Evolutionary conservation across 768 basidiomycete genomes (phyloP), one percentile per base, ranked within the genome.

Genomic region (Xerocomellus dryophilus): DNA sequence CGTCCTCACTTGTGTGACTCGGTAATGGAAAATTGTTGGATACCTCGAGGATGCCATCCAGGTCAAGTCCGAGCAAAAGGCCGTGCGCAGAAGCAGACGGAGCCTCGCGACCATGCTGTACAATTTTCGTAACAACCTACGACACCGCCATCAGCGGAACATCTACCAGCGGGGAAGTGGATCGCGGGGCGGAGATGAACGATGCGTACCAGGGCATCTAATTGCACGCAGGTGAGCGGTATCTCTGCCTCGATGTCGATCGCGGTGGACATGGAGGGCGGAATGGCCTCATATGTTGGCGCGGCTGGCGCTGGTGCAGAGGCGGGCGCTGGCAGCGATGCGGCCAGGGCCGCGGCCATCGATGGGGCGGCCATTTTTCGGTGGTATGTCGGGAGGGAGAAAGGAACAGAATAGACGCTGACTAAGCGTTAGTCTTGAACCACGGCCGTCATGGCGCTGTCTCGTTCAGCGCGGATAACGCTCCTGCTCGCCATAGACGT

Each of bases 231-330:
- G 42, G 80, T 84, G 50, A 96, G 73, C 11, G 89, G 82, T 63
- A 94, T 91, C 61, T 90, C 86, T 41, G 86, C 93, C 75, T 97
- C 94, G 60, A 93, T 88, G 73, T 98, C 95, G 68, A 98, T 86
- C 48, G 86, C 86, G 69, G 90, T 93, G 42, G 93, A 83, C 89
- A 96, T 92, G 57, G 92, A 90, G 5, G 93, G 82, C 17, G 95
- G 95, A 57, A 97, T 91, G 41, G 86, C 86, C 72, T 94, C 92
- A 73, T 90, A 86, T 25, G 79, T 82, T 17, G 87, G 84, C 10
- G 82, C 80, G 54, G 78, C 78, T 15, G 87, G 83, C 14, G 78
- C 74, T 9, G 84, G 81, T 10, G 82, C 78, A 23, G 85, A 71
- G 44, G 81, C 74, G 11, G 85, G 83, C 15, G 76, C 54, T 43